Evolutionary conservation across 441 rosid species (phyloP).

Genomic region (Mallotus repandus): DNA sequence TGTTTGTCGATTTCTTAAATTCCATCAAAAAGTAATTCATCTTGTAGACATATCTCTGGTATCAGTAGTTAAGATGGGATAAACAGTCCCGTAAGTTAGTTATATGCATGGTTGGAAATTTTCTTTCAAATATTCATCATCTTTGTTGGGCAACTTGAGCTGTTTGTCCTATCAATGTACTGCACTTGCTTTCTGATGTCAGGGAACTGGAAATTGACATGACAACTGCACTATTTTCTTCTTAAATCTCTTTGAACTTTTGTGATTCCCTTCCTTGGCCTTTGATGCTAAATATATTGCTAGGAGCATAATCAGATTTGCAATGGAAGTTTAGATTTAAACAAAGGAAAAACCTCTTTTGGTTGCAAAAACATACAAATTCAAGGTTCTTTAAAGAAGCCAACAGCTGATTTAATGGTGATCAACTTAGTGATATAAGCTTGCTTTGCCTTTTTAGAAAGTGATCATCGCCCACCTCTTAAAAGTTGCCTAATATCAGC

Average conservation of each 20-base stretch:
- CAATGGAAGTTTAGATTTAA: background rate
- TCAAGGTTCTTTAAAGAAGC: no score
- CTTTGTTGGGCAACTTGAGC: background rate
- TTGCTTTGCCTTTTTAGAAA: background rate
- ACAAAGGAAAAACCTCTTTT: background rate
- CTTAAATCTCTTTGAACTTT: no score
- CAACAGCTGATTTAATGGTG: background rate
- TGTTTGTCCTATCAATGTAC: background rate
- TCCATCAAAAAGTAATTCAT: background rate
- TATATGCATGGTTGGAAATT: background rate
- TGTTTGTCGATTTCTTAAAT: background rate
- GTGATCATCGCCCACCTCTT: background rate
- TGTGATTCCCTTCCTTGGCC: background rate
- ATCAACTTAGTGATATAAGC: background rate
- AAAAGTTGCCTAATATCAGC: no score
- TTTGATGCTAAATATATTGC: background rate
- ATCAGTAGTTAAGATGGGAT: background rate
- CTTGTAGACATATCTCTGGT: background rate
- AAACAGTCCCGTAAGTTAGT: background rate
- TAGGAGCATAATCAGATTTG: background rate
- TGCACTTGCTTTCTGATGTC: background rate
- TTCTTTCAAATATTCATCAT: background rate
- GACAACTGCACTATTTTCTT: no score
- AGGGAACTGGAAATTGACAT: no score
- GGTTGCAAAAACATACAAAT: background rate